Evolutionary conservation across 2,329 filamentous ascomycete species (phyloP).

Genomic region (Verruconis gallopava): DNA sequence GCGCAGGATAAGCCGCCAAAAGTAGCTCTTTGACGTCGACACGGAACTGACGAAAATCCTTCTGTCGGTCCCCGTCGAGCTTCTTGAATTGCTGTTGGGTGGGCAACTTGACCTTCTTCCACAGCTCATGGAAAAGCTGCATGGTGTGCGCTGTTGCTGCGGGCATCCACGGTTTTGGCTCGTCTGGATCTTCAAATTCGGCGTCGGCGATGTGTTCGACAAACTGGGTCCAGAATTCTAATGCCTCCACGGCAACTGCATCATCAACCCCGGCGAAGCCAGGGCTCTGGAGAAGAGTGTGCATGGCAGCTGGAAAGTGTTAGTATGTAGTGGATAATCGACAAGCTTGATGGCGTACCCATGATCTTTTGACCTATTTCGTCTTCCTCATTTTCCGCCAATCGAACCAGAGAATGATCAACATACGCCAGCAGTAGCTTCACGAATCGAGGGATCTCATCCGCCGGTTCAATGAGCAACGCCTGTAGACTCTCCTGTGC

Average conservation of each 20-base stretch:
- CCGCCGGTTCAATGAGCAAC: constrained; percentile 41
- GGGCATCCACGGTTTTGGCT: constrained; percentile 42
- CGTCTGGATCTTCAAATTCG: constrained; percentile 18
- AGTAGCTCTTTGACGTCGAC: constrained; percentile 70
- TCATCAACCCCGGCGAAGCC: constrained; percentile 61
- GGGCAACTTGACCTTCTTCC: constrained; percentile 58
- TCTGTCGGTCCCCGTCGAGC: constrained; percentile 59
- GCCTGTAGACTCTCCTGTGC: constrained; percentile 43
- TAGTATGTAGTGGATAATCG: not conserved
- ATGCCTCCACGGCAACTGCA: constrained; percentile 56
- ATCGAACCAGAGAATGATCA: constrained; percentile 47
- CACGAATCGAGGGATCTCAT: constrained; percentile 46
- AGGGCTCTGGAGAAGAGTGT: constrained; percentile 50
- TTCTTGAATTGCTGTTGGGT: constrained; percentile 40
- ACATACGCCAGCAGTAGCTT: constrained; percentile 56
- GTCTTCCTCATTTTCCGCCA: constrained; percentile 43
- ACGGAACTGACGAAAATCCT: constrained; percentile 57
- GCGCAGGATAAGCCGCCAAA: constrained; percentile 52
- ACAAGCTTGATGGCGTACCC: no score
- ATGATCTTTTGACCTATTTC: constrained; percentile 35
- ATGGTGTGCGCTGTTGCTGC: constrained; percentile 47
- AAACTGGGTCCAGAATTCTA: constrained; percentile 74
- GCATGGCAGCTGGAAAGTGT: constrained; percentile 32
- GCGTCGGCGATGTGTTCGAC: constrained; percentile 52
- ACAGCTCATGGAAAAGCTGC: constrained; percentile 52